A percentile compares a stretch with the other conserved stretches of the same genome.
Conservation (phyloP, 805 yeast species). For the Myxozyma sirexii region DNA sequence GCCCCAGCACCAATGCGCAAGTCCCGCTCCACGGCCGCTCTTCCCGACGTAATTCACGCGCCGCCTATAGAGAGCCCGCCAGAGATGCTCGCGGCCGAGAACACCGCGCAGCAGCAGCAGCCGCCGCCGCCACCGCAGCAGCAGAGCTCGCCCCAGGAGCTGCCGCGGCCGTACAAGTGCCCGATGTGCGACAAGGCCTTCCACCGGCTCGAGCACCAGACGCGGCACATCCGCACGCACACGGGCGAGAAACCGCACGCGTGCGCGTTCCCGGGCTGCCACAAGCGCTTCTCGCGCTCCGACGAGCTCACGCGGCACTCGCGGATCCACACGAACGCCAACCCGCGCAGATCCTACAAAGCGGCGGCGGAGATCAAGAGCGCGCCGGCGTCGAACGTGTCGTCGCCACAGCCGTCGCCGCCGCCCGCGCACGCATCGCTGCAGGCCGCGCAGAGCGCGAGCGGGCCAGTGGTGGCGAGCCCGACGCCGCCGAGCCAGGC, state of each 20-base stretch:
- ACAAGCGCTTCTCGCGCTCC: conserved; percentile 73
- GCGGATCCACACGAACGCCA: conserved; percentile 63
- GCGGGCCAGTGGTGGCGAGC: background rate
- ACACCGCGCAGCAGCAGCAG: conserved; percentile 4
- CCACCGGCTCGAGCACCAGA: conserved; percentile 86
- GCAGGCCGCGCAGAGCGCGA: background rate
- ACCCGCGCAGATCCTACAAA: conserved; percentile 40
- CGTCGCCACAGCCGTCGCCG: conserved; percentile 30
- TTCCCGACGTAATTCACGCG: background rate
- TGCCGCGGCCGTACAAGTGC: conserved; percentile 76
- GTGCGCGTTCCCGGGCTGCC: conserved; percentile 82
- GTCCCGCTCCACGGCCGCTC: conserved; percentile 3
- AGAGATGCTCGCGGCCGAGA: background rate
- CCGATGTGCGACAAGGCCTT: conserved; percentile 83
- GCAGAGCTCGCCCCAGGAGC: conserved; percentile 32
- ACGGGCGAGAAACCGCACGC: conserved; percentile 92
- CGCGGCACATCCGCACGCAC: conserved; percentile 88
- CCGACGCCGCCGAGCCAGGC: background rate
- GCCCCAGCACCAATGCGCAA: conserved; percentile 12
- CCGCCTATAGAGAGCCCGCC: background rate
- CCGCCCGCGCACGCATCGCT: conserved; percentile 20
- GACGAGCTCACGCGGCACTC: conserved; percentile 88
- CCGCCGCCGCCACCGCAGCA: conserved; percentile 4
- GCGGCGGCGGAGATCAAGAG: conserved; percentile 2
- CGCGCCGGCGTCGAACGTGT: conserved; percentile 26